Conservation (phyloP, 768 basidiomycete species). For the Mycena rosella region DNA sequence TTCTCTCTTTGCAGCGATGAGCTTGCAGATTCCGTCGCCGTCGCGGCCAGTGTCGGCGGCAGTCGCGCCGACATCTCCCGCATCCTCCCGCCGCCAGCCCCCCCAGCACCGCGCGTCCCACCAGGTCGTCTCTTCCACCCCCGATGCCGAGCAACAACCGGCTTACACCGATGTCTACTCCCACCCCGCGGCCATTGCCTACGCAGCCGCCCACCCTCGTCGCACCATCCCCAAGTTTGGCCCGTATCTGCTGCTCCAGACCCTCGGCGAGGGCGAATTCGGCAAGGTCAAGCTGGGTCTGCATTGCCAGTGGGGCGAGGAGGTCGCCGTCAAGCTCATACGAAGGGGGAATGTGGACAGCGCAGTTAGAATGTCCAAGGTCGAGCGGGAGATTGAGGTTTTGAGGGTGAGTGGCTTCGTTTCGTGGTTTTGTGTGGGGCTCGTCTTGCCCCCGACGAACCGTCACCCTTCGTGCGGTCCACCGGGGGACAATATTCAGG, state of each 20-base stretch:
- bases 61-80: slow-evolving; percentile 10
- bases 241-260: slow-evolving; percentile 94
- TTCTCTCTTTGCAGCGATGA: slow-evolving; percentile 25
- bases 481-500: not conserved
- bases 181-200: slow-evolving; percentile 89
- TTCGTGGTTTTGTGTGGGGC: not conserved
- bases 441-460: not conserved
- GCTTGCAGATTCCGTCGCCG: slow-evolving; percentile 33
- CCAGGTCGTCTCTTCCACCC: slow-evolving; percentile 49
- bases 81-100: slow-evolving; percentile 17
- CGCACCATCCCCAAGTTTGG: slow-evolving; percentile 95
- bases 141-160: slow-evolving; percentile 35
- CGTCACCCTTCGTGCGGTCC: not conserved
- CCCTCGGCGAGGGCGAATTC: slow-evolving; percentile 98
- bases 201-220: slow-evolving; percentile 83
- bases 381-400: slow-evolving; percentile 98
- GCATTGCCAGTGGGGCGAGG: slow-evolving; percentile 93
- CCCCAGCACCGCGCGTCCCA: slow-evolving; percentile 40
- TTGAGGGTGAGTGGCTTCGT: slow-evolving; percentile 74
- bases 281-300: slow-evolving; percentile 99
- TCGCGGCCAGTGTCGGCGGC: slow-evolving; percentile 34
- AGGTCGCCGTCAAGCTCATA: slow-evolving; percentile 99
- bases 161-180: slow-evolving; percentile 81
- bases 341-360: slow-evolving; percentile 92
- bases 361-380: slow-evolving; percentile 89